Percentiles rank a stretch among this genome's conserved stretches.
These are phyloP conservation scores for Cylindrotheca closterium DNA, from an alignment of 108 stramenopile species.

Conservation along the genomic window DNA sequence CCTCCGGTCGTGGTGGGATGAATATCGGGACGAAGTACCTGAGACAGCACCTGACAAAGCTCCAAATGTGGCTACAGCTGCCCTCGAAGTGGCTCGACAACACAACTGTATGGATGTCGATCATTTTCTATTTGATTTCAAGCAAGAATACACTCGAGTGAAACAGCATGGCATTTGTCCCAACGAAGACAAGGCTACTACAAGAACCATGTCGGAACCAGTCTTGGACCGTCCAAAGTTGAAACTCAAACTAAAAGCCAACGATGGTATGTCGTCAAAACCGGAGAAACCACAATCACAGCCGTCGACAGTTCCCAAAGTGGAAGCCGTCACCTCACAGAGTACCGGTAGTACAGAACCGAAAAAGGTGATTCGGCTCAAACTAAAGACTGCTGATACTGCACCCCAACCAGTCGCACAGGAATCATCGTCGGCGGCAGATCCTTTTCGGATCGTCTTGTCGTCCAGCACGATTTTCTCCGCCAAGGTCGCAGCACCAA, in stretches of 20 bases:
- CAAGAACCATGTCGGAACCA: neutral
- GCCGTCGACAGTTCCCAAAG: conserved; percentile 10
- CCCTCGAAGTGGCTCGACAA: conserved; percentile 1
- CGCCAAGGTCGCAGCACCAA: neutral
- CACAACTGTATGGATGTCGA: conserved; percentile 19
- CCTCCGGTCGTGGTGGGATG: conserved; percentile 34
- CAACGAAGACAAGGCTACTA: conserved; percentile 1
- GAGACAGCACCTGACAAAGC: conserved; percentile 5
- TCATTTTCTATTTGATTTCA: conserved; percentile 19
- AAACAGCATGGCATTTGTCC: conserved; percentile 15
- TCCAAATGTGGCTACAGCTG: conserved; percentile 19
- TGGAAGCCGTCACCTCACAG: neutral
- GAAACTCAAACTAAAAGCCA: neutral
- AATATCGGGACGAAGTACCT: conserved; percentile 4
- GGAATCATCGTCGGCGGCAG: neutral
- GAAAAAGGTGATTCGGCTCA: neutral
- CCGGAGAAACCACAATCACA: neutral
- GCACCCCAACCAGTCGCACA: neutral
- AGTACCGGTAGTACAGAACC: conserved; percentile 1
- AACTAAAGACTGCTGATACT: neutral
- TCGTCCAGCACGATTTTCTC: conserved; percentile 15
- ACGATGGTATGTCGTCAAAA: neutral
- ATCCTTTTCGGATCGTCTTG: conserved; percentile 20
- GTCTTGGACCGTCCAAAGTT: neutral
- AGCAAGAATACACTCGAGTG: conserved; percentile 18